A percentile compares a stretch with the other conserved stretches of the same genome.
Evolutionary conservation across 768 basidiomycete species (phyloP).

Genomic region (Lyophyllum atratum): DNA sequence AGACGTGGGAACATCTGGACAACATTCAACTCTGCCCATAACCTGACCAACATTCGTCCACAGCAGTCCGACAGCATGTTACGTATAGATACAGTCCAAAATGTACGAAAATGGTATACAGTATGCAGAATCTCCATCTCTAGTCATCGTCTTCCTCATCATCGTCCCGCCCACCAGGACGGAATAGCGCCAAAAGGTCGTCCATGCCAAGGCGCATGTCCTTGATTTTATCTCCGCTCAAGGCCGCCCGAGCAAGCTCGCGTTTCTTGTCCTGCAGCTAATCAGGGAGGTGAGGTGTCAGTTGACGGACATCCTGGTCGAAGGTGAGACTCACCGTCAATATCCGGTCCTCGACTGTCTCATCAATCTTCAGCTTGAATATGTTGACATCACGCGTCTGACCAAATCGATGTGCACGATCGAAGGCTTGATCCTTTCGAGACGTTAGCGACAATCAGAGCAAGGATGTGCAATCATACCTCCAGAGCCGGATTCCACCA

Average conservation of each 20-base stretch:
- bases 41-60: background rate
- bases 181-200: constrained; percentile 83
- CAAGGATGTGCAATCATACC: constrained; percentile 39
- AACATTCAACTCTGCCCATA: background rate
- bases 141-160: constrained; percentile 48
- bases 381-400: constrained; percentile 87
- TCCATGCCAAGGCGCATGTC: constrained; percentile 81
- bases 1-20: constrained; percentile 23
- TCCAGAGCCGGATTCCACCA: constrained; percentile 96
- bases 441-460: background rate
- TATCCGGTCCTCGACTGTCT: constrained; percentile 88
- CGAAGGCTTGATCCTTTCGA: constrained; percentile 86
- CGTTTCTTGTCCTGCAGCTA: constrained; percentile 94
- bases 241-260: constrained; percentile 76
- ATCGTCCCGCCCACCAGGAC: constrained; percentile 55
- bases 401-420: constrained; percentile 87
- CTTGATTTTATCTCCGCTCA: constrained; percentile 89
- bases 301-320: background rate
- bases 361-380: constrained; percentile 84
- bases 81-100: background rate
- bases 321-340: constrained; percentile 48
- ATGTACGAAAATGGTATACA: background rate
- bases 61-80: background rate
- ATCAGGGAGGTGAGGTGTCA: background rate
- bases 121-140: background rate